phyloP scores from a whole-genome alignment of 352 stramenopile genomes.

The Globisporangium sylvaticum region DNA sequence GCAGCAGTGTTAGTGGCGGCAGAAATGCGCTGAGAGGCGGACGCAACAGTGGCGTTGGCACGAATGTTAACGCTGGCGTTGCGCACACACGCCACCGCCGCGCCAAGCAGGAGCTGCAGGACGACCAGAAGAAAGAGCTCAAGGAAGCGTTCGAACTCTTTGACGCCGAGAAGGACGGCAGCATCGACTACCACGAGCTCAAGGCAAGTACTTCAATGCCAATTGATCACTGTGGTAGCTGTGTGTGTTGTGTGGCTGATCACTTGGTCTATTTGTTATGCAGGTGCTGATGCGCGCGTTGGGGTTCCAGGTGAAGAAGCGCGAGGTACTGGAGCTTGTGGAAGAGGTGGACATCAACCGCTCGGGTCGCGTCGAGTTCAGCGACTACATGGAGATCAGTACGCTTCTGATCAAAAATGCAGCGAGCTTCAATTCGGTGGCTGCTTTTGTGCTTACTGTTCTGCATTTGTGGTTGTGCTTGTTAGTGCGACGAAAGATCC shows the following conservation, averaged over 20 bases:
- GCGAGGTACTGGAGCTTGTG: constrained; percentile 85
- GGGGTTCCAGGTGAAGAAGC: constrained; percentile 89
- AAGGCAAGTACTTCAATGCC: constrained; percentile 49
- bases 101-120: constrained; percentile 62
- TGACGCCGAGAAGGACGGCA: constrained; percentile 88
- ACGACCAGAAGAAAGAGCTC: constrained; percentile 89
- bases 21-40: neutral
- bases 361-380: constrained; percentile 84
- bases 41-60: neutral
- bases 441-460: neutral
- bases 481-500: constrained; percentile 73
- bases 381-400: constrained; percentile 92
- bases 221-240: neutral
- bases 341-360: constrained; percentile 87
- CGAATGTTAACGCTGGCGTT: neutral
- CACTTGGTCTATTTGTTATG: neutral
- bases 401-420: constrained; percentile 4
- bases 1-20: neutral
- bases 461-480: neutral
- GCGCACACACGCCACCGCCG: constrained; percentile 28
- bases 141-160: constrained; percentile 93
- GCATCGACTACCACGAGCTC: constrained; percentile 92
- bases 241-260: neutral
- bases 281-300: constrained; percentile 89
- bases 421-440: neutral